Percentiles rank a stretch among this genome's conserved stretches.
Evolutionary conservation across 2,329 filamentous ascomycete genomes (phyloP).

Genomic region (Cercospora janseana): DNA sequence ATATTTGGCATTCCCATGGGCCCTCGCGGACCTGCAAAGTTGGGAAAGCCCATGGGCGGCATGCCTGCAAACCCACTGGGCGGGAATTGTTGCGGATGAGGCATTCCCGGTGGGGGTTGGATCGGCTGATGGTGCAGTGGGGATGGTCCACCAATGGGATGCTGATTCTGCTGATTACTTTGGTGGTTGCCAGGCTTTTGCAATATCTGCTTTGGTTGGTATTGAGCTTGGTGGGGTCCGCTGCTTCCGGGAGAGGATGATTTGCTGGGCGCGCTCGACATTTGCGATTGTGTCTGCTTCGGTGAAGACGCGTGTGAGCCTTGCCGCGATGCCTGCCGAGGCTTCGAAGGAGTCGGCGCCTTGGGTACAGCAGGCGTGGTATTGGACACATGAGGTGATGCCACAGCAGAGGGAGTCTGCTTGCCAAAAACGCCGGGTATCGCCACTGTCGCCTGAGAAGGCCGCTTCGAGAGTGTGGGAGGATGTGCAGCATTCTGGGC

Average conservation of each 20-base stretch:
- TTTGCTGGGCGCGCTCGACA: conserved; percentile 48
- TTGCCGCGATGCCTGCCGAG: conserved; percentile 76
- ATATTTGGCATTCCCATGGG: conserved; percentile 52
- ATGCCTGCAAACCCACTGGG: conserved; percentile 45
- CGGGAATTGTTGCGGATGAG: conserved; percentile 41
- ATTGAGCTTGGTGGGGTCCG: conserved; percentile 63
- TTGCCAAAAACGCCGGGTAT: conserved; percentile 55
- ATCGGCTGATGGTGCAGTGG: conserved; percentile 59
- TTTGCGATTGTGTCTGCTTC: conserved; percentile 59
- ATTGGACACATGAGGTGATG: conserved; percentile 75
- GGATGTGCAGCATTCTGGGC: conserved; percentile 37
- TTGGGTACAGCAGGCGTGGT: conserved; percentile 82
- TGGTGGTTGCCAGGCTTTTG: conserved; percentile 57
- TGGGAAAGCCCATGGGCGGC: conserved; percentile 57
- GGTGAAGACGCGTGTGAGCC: conserved; percentile 68
- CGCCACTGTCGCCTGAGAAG: conserved; percentile 56
- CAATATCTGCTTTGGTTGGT: conserved; percentile 61
- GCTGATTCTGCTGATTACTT: conserved; percentile 52
- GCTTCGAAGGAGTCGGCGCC: conserved; percentile 73
- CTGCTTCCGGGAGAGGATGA: conserved; percentile 59
- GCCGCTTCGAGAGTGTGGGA: conserved; percentile 52
- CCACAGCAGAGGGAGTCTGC: conserved; percentile 54
- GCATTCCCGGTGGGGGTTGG: conserved; percentile 57
- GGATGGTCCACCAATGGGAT: conserved; percentile 24
- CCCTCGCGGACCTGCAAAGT: conserved; percentile 53